Percentiles rank a stretch among this genome's conserved stretches.
phyloP scores from a whole-genome alignment of 2,329 filamentous ascomycete genomes.

The Hypoxylon sp. region DNA sequence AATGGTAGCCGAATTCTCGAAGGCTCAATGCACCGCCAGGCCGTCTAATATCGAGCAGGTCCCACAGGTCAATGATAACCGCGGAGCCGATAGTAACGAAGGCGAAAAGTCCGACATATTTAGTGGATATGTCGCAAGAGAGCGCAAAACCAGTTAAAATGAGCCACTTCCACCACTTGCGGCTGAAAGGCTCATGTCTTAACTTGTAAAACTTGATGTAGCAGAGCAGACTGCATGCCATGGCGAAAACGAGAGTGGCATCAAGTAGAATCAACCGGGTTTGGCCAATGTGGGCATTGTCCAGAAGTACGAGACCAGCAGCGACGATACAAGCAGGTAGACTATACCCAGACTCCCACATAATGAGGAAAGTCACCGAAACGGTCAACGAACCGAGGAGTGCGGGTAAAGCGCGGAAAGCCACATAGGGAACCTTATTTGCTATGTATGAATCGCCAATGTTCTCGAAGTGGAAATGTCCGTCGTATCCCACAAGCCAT shows the following conservation, averaged over 20 bases:
- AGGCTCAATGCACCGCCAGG: constrained; percentile 85
- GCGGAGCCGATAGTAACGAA: constrained; percentile 97
- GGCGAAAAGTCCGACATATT: constrained; percentile 96
- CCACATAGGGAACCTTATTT: constrained; percentile 97
- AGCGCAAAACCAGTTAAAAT: constrained; percentile 93
- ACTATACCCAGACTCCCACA: constrained; percentile 99
- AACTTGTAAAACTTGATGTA: constrained; percentile 99
- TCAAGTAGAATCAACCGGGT: constrained; percentile 95
- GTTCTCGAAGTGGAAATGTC: constrained; percentile 98
- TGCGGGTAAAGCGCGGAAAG: constrained; percentile 93
- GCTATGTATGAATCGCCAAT: constrained; percentile 98
- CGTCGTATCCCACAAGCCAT: constrained; percentile 97
- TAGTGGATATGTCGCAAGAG: constrained; percentile 98
- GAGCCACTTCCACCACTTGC: constrained; percentile 99
- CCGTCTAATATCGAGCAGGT: constrained; percentile 90
- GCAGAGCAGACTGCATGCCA: constrained; percentile 93
- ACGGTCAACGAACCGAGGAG: constrained; percentile 93
- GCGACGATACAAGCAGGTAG: constrained; percentile 92
- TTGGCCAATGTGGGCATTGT: constrained; percentile 98
- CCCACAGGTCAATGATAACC: constrained; percentile 95
- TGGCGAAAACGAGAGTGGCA: constrained; percentile 92
- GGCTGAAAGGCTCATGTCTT: constrained; percentile 87
- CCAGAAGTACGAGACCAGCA: constrained; percentile 88
- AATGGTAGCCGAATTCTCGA: constrained; percentile 88
- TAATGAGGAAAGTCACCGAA: constrained; percentile 94